These are phyloP conservation scores for Myxozyma vanderwaltii DNA, from an alignment of 805 yeast species.

Conservation along the genomic window DNA sequence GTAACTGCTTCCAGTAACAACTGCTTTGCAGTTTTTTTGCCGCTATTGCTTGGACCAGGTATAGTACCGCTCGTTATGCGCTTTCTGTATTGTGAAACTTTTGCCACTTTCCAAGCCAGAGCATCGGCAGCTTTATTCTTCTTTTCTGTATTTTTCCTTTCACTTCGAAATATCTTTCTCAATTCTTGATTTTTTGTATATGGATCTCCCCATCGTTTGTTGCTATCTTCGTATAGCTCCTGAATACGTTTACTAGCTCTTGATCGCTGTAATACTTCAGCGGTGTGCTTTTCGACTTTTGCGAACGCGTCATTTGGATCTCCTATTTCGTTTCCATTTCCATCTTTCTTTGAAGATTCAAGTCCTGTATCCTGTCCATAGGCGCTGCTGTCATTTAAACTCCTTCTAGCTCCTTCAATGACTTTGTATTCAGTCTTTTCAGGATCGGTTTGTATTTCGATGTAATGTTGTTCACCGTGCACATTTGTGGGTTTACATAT, in stretches of 20 bases:
- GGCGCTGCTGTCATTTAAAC: conserved; percentile 23
- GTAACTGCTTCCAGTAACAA: conserved; percentile 1
- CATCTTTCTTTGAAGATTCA: neutral
- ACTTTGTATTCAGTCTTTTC: conserved; percentile 38
- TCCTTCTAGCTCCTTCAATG: conserved; percentile 35
- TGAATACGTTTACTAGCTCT: conserved; percentile 23
- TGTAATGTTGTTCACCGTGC: conserved; percentile 12
- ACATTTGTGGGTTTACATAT: conserved; percentile 30
- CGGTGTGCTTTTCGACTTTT: conserved; percentile 27
- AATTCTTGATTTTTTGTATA: conserved; percentile 36
- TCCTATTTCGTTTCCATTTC: neutral
- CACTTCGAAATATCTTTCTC: conserved; percentile 31
- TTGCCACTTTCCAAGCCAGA: conserved; percentile 28
- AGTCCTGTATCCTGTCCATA: conserved; percentile 7
- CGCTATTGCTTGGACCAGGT: neutral
- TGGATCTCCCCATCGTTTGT: conserved; percentile 37
- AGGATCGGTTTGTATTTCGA: conserved; percentile 42
- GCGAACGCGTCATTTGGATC: conserved; percentile 33
- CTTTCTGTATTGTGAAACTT: conserved; percentile 32
- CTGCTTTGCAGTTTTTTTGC: neutral
- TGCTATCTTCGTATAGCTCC: conserved; percentile 29
- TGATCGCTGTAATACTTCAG: conserved; percentile 6
- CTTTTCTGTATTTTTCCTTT: conserved; percentile 23
- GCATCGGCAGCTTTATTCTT: conserved; percentile 23
- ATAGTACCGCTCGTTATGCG: neutral